phyloP scores from a whole-genome alignment of 148 eudicot genomes.

The Drosera capensis region DNA sequence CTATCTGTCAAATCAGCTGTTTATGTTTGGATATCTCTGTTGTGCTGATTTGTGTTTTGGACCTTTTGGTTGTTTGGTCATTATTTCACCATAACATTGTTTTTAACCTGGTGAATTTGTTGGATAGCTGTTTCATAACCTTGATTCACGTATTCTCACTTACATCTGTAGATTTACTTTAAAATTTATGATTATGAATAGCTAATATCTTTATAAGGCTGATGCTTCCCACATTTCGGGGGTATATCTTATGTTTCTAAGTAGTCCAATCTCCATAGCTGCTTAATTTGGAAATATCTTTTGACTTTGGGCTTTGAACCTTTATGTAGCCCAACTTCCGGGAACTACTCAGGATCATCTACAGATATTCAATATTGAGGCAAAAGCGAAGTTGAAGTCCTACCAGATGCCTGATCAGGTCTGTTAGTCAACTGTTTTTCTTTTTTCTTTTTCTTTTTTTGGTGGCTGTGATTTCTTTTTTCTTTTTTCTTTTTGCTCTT shows the following conservation, averaged over 20 bases:
- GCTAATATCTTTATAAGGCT: too few relatives aligned
- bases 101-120: too few relatives aligned
- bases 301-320: not conserved
- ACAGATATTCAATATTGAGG: conserved; percentile 90
- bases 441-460: not conserved
- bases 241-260: not conserved
- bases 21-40: not conserved
- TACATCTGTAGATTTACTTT: too few relatives aligned
- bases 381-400: conserved; percentile 85
- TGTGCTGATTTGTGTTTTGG: too few relatives aligned
- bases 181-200: too few relatives aligned
- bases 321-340: conserved; percentile 70
- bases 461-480: not conserved
- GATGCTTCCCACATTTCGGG: too few relatives aligned
- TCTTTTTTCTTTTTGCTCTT: not conserved
- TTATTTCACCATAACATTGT: too few relatives aligned
- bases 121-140: too few relatives aligned
- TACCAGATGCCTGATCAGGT: conserved; percentile 99
- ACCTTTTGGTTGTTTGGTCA: too few relatives aligned
- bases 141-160: too few relatives aligned
- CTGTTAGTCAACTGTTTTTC: not conserved
- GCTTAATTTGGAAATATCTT: not conserved
- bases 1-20: not conserved
- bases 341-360: conserved; percentile 97
- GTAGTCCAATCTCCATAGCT: not conserved